A percentile compares a stretch with the other conserved stretches of the same genome.
Evolutionary conservation across 2,329 filamentous ascomycete species (phyloP).

Genomic region (Phaeosphaeriaceae sp.): DNA sequence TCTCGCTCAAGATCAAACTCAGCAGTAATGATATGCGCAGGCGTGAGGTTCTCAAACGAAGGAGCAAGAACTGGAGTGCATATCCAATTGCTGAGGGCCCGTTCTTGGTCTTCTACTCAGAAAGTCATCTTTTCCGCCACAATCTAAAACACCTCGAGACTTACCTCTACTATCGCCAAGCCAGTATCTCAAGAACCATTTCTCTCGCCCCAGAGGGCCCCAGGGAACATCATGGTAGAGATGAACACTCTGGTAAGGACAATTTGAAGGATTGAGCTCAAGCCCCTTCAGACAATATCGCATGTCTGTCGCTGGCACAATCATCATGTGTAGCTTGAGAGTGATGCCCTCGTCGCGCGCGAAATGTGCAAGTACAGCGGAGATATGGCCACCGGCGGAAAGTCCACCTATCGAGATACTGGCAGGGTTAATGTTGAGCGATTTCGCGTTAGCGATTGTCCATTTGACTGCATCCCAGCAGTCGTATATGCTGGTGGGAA

Average conservation of each 20-base stretch:
- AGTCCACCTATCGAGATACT: slow-evolving; percentile 55
- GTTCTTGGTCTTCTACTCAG: slow-evolving; percentile 5
- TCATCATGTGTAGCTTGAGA: slow-evolving; percentile 19
- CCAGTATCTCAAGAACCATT: slow-evolving; percentile 22
- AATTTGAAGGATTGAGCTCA: slow-evolving; percentile 9
- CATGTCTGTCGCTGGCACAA: slow-evolving; percentile 22
- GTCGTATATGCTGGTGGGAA: slow-evolving; percentile 59
- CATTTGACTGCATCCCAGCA: slow-evolving; percentile 56
- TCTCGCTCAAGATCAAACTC: slow-evolving; percentile 24
- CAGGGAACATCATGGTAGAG: slow-evolving; percentile 22
- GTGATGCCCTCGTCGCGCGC: slow-evolving; percentile 20
- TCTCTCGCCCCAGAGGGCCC: slow-evolving; percentile 18
- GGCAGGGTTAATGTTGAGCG: slow-evolving; percentile 16
- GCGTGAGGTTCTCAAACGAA: slow-evolving; percentile 16
- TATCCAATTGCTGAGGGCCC: slow-evolving; percentile 18
- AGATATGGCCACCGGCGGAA: slow-evolving; percentile 52
- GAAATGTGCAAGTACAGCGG: slow-evolving; percentile 20
- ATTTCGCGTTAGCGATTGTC: slow-evolving; percentile 26
- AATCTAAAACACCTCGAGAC: neutral
- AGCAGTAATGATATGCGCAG: slow-evolving; percentile 20
- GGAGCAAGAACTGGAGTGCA: slow-evolving; percentile 17
- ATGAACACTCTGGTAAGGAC: slow-evolving; percentile 17
- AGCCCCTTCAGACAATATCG: slow-evolving; percentile 15
- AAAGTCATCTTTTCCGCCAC: neutral
- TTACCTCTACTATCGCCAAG: slow-evolving; percentile 11